phyloP scores from a whole-genome alignment of 2,329 filamentous ascomycete genomes.

The Ophiocordyceps polyrhachis-furcata region DNA sequence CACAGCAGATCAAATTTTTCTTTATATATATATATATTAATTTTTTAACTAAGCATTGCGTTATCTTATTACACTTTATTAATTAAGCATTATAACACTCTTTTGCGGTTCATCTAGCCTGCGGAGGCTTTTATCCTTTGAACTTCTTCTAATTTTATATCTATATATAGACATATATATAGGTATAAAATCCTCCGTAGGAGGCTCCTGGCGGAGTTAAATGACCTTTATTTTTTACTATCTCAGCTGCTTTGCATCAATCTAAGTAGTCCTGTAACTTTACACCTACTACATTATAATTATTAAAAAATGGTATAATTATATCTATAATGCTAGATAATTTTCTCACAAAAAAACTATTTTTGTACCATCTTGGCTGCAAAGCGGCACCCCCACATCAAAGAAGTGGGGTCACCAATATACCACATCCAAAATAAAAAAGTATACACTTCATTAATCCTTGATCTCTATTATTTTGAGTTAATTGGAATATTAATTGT shows the following conservation, averaged over 20 bases:
- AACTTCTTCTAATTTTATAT: neutral
- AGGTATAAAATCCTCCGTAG: too few relatives aligned
- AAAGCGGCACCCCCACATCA: too few relatives aligned
- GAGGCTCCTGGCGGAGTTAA: neutral
- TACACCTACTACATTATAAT: neutral
- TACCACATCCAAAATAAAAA: neutral
- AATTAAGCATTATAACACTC: neutral
- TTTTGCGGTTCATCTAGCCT: neutral
- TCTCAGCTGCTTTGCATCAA: neutral
- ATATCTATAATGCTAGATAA: neutral
- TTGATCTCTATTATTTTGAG: neutral
- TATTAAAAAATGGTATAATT: neutral
- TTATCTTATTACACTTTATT: neutral
- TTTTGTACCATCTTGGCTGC: neutral
- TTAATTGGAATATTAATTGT: neutral
- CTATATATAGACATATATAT: too few relatives aligned
- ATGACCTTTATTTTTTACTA: neutral
- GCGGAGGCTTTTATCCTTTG: neutral
- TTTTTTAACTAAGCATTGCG: neutral
- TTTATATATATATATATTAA: neutral
- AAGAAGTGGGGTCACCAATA: neutral
- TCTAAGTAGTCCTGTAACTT: neutral
- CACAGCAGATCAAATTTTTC: neutral
- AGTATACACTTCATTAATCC: neutral
- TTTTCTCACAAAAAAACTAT: neutral